phyloP scores from a whole-genome alignment of 148 eudicot genomes.

The Rhododendron ferrugineum region DNA sequence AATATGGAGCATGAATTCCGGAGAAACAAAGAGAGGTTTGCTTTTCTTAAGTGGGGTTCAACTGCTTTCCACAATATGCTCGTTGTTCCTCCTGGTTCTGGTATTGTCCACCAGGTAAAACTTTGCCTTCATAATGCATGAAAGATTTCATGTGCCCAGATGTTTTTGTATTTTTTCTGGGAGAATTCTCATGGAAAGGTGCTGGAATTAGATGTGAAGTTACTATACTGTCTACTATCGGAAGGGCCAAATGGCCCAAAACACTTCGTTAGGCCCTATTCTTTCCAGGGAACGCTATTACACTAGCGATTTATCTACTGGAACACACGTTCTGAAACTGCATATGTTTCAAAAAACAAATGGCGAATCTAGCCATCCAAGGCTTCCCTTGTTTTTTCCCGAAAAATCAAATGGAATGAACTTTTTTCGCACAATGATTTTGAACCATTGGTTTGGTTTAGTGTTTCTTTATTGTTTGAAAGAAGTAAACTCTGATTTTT shows the following conservation, averaged over 20 bases:
- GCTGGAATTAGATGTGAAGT: not conserved
- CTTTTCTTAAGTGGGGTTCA: constrained; percentile 96
- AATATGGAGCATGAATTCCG: constrained; percentile 85
- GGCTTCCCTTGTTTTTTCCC: not conserved
- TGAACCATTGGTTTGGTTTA: not conserved
- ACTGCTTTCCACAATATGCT: constrained; percentile 96
- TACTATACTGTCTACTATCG: not conserved
- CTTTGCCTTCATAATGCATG: not conserved
- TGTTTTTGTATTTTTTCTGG: not conserved
- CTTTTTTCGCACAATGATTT: not conserved
- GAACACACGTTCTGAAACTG: not conserved
- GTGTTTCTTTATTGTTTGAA: not conserved
- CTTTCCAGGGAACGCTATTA: not conserved
- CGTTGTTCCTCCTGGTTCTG: constrained; percentile 99
- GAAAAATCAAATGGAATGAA: not conserved
- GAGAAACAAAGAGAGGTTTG: constrained; percentile 93
- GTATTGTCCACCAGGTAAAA: constrained; percentile 97
- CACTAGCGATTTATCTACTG: not conserved
- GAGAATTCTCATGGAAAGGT: not conserved
- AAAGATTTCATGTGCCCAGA: not conserved
- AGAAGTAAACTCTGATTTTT: not conserved
- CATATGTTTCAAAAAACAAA: not conserved
- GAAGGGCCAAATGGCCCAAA: not conserved
- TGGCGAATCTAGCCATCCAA: not conserved
- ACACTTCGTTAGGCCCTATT: not conserved